Evolutionary conservation across 2,329 filamentous ascomycete species (phyloP), one percentile per base, ranked within the genome.

Genomic region (Juglanconis juglandina): DNA sequence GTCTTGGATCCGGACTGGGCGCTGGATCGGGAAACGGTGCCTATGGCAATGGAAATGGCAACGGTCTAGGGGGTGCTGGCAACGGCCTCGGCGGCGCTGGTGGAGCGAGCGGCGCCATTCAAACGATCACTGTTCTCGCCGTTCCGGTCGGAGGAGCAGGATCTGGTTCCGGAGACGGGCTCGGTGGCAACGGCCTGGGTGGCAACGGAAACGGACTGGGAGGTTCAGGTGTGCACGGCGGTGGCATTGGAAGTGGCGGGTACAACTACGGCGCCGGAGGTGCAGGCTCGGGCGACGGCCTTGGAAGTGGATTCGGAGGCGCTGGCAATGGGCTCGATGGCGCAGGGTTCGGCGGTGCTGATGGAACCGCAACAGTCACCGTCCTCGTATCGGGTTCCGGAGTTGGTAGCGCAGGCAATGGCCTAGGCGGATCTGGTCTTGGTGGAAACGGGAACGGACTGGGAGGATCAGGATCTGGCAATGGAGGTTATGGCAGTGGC

Each of bases 291-390:
- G 53, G 60, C 41, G 32, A 41, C 24, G 35, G 57, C 53, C 34
- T 24, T 44, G 58, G 11, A 32, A 47, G 51, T 41, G 52, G 56
- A 30, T 35, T 14, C 8, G 37, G 35, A n/a, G 56, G 53, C 35
- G 11, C 52, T 10, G 52, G 52, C 52, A 56, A 56, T 33, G 58
- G 53, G 8, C 14, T 58, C n/a, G 62, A 42, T 24, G 48, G 49
- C 13, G 53, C 46, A 44, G 55, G 58, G 9, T 30, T 51, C 17
- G 60, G 57, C 9, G 61, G 61, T 24, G 42, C 24, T 53, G 47
- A 54, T 37, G 42, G 62, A n/a, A 47, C 54, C 24, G 53, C 49
- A 39, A 63, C 60, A 48, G 48, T 62, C 47, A 62, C 60, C 4
- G 52, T 59, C 24, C 47, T 59, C 13, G 56, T 52, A 24, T 46